Evolutionary conservation across 768 basidiomycete genomes (phyloP).

Genomic region (Leucosporidium scottii): DNA sequence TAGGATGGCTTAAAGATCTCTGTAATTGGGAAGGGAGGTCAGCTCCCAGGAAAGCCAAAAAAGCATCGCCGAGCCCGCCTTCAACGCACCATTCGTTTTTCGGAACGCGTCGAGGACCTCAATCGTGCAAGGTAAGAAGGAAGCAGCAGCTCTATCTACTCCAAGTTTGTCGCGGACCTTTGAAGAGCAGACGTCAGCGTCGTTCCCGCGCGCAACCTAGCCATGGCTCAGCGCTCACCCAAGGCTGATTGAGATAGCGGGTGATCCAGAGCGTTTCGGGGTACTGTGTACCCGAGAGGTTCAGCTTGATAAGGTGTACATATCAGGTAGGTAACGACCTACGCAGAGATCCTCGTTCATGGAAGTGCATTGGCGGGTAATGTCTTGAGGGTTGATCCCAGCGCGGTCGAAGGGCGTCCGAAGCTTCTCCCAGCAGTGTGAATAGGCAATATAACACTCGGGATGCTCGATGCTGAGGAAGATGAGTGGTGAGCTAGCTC

Average conservation of each 20-base stretch:
- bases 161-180: constrained; percentile 37
- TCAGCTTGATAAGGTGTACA: too few relatives aligned
- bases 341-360: constrained; percentile 20
- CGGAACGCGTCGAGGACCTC: neutral
- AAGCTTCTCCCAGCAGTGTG: constrained; percentile 9
- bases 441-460: constrained; percentile 1
- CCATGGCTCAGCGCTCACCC: neutral
- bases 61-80: too few relatives aligned
- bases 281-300: constrained; percentile 37
- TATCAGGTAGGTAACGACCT: constrained; percentile 38
- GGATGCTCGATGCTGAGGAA: neutral
- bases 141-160: neutral
- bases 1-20: neutral
- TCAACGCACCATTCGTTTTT: too few relatives aligned
- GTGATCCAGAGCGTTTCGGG: constrained; percentile 6
- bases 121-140: neutral
- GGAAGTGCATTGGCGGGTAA: constrained; percentile 12
- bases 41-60: too few relatives aligned
- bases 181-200: constrained; percentile 37
- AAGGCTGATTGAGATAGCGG: constrained; percentile 10
- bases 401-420: constrained; percentile 8
- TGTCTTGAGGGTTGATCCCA: constrained; percentile 13
- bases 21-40: too few relatives aligned
- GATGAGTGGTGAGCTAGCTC: constrained; percentile 45
- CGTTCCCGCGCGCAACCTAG: neutral